Percentiles rank a stretch among this genome's conserved stretches.
These are phyloP conservation scores for Chaetomium cochliodes DNA, from an alignment of 495 filamentous ascomycete genomes.

Conservation along the genomic window DNA sequence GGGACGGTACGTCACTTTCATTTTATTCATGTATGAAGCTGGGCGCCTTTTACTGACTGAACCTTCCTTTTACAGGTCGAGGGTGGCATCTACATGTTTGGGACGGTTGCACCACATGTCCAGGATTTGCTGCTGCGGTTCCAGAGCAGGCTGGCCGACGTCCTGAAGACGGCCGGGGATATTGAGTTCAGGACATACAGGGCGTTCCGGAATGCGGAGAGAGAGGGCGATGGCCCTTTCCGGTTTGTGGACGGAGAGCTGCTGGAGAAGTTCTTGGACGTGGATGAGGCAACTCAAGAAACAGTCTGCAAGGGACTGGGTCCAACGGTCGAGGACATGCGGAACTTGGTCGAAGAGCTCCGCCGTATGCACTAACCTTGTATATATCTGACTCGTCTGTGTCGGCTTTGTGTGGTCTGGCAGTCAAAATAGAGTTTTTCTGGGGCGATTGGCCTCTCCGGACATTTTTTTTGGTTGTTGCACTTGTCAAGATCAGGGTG, in stretches of 20 bases:
- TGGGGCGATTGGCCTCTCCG: not conserved
- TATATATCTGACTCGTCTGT: not conserved
- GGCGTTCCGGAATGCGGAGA: constrained; percentile 68
- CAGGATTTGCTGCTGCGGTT: constrained; percentile 82
- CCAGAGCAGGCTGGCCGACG: constrained; percentile 63
- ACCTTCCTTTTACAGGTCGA: constrained; percentile 65
- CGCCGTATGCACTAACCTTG: constrained; percentile 63
- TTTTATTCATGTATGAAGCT: not conserved
- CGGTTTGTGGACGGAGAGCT: constrained; percentile 93
- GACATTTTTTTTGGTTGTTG: not conserved
- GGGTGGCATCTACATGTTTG: constrained; percentile 88
- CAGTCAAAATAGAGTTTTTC: constrained; percentile 1
- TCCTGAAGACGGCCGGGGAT: constrained; percentile 63
- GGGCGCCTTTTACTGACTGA: constrained; percentile 3
- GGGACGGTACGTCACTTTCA: constrained; percentile 69
- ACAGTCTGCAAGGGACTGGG: constrained; percentile 62
- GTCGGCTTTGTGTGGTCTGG: not conserved
- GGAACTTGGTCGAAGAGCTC: constrained; percentile 68
- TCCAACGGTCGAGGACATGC: constrained; percentile 69
- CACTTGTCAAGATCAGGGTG: constrained; percentile 2
- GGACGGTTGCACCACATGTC: constrained; percentile 62
- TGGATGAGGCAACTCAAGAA: constrained; percentile 60
- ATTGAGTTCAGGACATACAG: constrained; percentile 76
- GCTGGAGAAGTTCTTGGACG: constrained; percentile 78
- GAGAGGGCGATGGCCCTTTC: constrained; percentile 71